A percentile compares a stretch with the other conserved stretches of the same genome.
These are phyloP conservation scores for Lentinula boryana DNA, from an alignment of 768 basidiomycete genomes.

Conservation along the genomic window DNA sequence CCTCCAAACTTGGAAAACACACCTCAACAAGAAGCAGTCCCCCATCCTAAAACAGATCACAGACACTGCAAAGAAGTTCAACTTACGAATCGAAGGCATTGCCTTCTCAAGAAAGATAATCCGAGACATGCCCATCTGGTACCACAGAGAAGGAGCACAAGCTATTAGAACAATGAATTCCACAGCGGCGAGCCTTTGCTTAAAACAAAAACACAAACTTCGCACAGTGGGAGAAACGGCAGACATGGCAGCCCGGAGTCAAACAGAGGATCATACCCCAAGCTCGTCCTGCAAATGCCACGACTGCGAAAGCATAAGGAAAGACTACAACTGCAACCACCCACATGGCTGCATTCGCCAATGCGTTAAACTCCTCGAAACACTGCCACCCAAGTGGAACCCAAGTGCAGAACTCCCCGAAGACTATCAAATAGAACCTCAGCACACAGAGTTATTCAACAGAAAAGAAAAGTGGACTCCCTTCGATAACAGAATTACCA, in stretches of 20 bases:
- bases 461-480: not conserved
- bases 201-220: constrained; percentile 2
- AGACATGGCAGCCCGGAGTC: constrained; percentile 10
- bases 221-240: constrained; percentile 3
- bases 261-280: constrained; percentile 5
- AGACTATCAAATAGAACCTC: not conserved
- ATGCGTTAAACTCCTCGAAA: constrained; percentile 11
- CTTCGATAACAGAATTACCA: not conserved
- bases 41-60: constrained; percentile 15
- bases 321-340: constrained; percentile 7
- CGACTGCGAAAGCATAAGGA: not conserved
- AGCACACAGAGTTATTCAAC: no score
- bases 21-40: constrained; percentile 6
- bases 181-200: constrained; percentile 2
- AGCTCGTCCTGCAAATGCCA: not conserved
- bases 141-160: constrained; percentile 15
- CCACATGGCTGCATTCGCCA: constrained; percentile 12
- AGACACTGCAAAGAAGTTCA: constrained; percentile 14
- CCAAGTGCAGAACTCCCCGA: constrained; percentile 7
- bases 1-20: constrained; percentile 21
- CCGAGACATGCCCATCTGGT: constrained; percentile 23
- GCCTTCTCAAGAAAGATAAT: constrained; percentile 6
- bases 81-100: constrained; percentile 11
- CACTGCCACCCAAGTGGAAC: constrained; percentile 16
- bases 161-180: not conserved